Conservation (phyloP, 768 basidiomycete species). For the Hortiboletus campestris region DNA sequence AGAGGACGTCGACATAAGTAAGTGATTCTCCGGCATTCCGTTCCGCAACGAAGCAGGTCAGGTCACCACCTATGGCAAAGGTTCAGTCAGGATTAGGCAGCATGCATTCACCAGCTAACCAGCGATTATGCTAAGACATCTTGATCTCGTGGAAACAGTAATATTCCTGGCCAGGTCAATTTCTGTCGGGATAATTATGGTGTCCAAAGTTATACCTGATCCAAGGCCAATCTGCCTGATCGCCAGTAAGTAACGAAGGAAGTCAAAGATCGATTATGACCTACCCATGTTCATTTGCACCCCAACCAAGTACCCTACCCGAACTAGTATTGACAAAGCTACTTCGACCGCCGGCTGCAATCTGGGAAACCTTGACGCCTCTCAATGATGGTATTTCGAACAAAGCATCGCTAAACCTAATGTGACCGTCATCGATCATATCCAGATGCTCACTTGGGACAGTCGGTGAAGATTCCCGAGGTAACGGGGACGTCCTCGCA, state of each 20-base stretch:
- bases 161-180: constrained; percentile 66
- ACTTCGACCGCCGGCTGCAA: constrained; percentile 68
- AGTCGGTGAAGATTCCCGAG: constrained; percentile 23
- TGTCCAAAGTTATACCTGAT: constrained; percentile 54
- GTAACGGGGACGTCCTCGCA: constrained; percentile 43
- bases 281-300: constrained; percentile 85
- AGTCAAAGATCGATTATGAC: constrained; percentile 7
- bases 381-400: constrained; percentile 76
- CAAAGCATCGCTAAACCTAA: constrained; percentile 65
- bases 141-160: constrained; percentile 48
- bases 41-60: constrained; percentile 77
- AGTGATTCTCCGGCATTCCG: constrained; percentile 37
- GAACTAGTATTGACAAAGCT: constrained; percentile 68
- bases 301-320: constrained; percentile 84
- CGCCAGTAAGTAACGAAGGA: background rate
- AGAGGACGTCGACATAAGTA: constrained; percentile 55
- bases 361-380: constrained; percentile 61
- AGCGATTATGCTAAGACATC: constrained; percentile 64
- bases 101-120: constrained; percentile 38
- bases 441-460: constrained; percentile 28
- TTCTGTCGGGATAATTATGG: constrained; percentile 82
- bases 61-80: constrained; percentile 56
- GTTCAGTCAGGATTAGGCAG: background rate
- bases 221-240: constrained; percentile 81
- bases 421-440: constrained; percentile 38